phyloP scores from a whole-genome alignment of 306 rosid genomes.

The Malus orientalis region DNA sequence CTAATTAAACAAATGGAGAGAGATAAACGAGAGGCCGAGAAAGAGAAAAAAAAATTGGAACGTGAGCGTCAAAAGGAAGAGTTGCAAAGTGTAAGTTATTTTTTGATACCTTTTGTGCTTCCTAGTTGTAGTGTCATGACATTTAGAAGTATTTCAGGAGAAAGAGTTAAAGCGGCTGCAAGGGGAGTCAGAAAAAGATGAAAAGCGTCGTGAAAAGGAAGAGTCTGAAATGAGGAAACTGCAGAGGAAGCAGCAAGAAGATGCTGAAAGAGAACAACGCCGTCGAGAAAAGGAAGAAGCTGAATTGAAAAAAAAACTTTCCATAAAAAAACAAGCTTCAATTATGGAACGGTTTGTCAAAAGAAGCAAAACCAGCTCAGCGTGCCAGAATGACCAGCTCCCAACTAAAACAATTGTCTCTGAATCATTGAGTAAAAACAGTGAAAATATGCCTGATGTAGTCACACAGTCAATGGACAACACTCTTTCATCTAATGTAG shows the following conservation, averaged over 20 bases:
- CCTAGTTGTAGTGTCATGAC: not conserved
- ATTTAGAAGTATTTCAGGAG: constrained; percentile 41
- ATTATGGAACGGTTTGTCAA: constrained; percentile 88
- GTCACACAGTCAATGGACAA: constrained; percentile 66
- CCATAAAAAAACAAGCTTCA: constrained; percentile 69
- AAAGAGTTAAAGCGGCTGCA: constrained; percentile 36
- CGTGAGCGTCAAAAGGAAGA: constrained; percentile 45
- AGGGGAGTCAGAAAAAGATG: constrained; percentile 46
- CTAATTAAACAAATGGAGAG: constrained; percentile 59
- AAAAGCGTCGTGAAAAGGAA: constrained; percentile 41
- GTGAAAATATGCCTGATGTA: constrained; percentile 34
- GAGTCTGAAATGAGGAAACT: constrained; percentile 50
- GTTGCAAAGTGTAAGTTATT: constrained; percentile 42
- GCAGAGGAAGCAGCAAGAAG: constrained; percentile 64
- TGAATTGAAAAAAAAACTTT: constrained; percentile 51
- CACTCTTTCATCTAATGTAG: constrained; percentile 40
- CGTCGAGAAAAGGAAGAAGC: constrained; percentile 81
- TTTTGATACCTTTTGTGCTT: not conserved
- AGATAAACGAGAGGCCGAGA: constrained; percentile 59
- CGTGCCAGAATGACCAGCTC: constrained; percentile 26
- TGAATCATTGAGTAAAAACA: constrained; percentile 23
- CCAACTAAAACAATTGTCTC: constrained; percentile 26
- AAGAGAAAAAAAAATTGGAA: constrained; percentile 45
- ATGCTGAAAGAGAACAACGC: constrained; percentile 58
- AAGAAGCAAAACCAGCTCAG: constrained; percentile 40